A percentile compares a stretch with the other conserved stretches of the same genome.
Evolutionary conservation across 23 red algal genomes (phyloP).

Genomic region (Rhodosorus marinus): DNA sequence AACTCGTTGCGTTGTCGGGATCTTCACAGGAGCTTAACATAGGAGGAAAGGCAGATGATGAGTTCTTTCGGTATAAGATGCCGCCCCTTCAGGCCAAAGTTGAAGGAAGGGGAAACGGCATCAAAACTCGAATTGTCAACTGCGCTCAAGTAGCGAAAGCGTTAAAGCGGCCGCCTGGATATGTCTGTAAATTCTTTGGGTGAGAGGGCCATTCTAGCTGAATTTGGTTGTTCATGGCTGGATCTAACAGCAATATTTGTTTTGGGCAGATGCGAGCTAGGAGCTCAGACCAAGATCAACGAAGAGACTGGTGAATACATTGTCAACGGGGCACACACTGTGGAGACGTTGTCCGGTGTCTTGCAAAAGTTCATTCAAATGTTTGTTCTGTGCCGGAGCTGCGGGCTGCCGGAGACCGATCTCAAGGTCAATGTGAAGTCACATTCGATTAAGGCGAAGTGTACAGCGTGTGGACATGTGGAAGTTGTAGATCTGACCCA

Average conservation of each 20-base stretch:
- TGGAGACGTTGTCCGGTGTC: constrained; percentile 42
- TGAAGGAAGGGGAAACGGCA: constrained; percentile 76
- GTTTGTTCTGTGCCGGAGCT: constrained; percentile 72
- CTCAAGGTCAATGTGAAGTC: constrained; percentile 72
- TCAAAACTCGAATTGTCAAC: constrained; percentile 92
- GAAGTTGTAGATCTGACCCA: constrained; percentile 78
- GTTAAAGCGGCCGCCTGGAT: constrained; percentile 81
- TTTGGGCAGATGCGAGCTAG: no score
- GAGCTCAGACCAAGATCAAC: constrained; percentile 95
- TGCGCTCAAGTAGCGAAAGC: constrained; percentile 70
- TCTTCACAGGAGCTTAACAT: no score
- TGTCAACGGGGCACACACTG: constrained; percentile 74
- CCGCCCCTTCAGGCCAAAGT: constrained; percentile 74
- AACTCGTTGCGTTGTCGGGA: no score
- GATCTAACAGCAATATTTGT: no score
- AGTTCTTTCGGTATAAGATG: constrained; percentile 96
- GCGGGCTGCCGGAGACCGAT: constrained; percentile 93
- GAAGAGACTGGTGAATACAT: constrained; percentile 82
- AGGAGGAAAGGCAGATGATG: constrained; percentile 52
- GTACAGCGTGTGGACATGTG: constrained; percentile 76
- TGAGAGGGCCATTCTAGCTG: no score
- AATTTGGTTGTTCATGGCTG: no score
- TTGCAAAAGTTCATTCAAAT: constrained; percentile 79
- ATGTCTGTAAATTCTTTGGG: constrained; percentile 98
- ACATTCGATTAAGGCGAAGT: constrained; percentile 51